Percentiles rank a stretch among this genome's conserved stretches.
Conservation (phyloP, 371 early-diverging fungal genomes). For the Umbelopsis sp. region DNA sequence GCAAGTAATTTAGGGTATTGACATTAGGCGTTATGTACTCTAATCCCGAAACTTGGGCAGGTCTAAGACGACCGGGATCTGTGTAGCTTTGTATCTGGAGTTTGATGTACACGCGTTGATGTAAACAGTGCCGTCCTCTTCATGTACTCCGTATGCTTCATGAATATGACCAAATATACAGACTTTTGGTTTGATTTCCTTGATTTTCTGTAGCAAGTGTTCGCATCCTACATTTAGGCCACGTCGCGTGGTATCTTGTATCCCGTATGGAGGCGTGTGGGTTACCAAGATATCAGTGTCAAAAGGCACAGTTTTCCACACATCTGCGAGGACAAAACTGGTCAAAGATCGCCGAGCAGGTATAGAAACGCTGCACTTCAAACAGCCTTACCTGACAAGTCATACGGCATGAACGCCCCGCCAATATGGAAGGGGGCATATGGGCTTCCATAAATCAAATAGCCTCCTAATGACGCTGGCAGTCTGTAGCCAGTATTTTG, state of each 20-base stretch:
- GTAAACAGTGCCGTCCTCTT: conserved; percentile 39
- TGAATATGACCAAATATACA: conserved; percentile 65
- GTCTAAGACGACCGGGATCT: conserved; percentile 57
- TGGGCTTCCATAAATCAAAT: conserved; percentile 53
- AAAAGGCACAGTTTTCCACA: conserved; percentile 50
- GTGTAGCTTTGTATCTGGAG: conserved; percentile 38
- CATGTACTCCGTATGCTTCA: conserved; percentile 38
- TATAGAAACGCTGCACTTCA: neutral
- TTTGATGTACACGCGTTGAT: conserved; percentile 57
- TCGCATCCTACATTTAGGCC: conserved; percentile 47
- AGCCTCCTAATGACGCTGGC: conserved; percentile 37
- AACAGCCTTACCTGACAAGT: conserved; percentile 33
- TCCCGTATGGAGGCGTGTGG: conserved; percentile 54
- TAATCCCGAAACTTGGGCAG: conserved; percentile 22
- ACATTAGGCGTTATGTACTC: neutral
- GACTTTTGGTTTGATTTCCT: conserved; percentile 45
- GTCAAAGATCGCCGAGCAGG: neutral
- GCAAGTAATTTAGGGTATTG: too few relatives aligned
- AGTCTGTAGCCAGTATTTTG: conserved; percentile 48
- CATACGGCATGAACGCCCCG: conserved; percentile 56
- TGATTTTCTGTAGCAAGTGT: conserved; percentile 39
- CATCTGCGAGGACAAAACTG: conserved; percentile 21
- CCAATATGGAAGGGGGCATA: conserved; percentile 54
- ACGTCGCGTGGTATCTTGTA: conserved; percentile 37
- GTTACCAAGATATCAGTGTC: conserved; percentile 57